A percentile compares a stretch with the other conserved stretches of the same genome.
Conservation (phyloP, 2,329 filamentous ascomycete genomes). For the Pseudocercospora musae region DNA sequence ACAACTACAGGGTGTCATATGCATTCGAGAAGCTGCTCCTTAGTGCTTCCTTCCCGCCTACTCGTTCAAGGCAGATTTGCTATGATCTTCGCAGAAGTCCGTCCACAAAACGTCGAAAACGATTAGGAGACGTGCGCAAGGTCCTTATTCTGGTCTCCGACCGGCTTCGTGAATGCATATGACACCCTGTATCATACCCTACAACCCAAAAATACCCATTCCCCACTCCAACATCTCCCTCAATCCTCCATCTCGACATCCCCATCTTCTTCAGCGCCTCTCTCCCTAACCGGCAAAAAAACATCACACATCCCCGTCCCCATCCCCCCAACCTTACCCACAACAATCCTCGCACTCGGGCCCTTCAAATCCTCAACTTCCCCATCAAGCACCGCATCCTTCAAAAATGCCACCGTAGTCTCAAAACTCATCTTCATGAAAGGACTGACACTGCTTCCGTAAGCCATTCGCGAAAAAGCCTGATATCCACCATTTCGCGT, state of each 20-base stretch:
- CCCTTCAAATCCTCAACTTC: conserved; percentile 86
- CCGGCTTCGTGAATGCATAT: too few relatives aligned
- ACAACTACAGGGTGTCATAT: too few relatives aligned
- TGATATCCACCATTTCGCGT: conserved; percentile 87
- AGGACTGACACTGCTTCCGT: conserved; percentile 79
- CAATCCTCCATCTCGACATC: conserved; percentile 9
- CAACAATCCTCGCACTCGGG: conserved; percentile 83
- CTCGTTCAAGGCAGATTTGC: too few relatives aligned
- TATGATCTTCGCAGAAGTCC: too few relatives aligned
- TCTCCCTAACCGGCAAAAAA: conserved; percentile 45
- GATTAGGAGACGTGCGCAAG: too few relatives aligned
- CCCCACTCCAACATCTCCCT: too few relatives aligned
- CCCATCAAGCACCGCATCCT: conserved; percentile 83
- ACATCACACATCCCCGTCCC: conserved; percentile 94
- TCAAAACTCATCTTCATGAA: conserved; percentile 99
- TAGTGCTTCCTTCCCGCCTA: too few relatives aligned
- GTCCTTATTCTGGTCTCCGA: too few relatives aligned
- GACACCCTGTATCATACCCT: too few relatives aligned
- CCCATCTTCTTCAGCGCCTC: conserved; percentile 3
- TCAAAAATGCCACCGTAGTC: conserved; percentile 90
- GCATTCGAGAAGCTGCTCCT: too few relatives aligned
- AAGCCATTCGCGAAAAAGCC: conserved; percentile 86
- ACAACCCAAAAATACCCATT: too few relatives aligned
- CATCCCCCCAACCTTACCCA: conserved; percentile 75
- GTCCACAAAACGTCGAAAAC: too few relatives aligned